Evolutionary conservation across 768 basidiomycete species (phyloP).

Genomic region (Lentinula lateritia): DNA sequence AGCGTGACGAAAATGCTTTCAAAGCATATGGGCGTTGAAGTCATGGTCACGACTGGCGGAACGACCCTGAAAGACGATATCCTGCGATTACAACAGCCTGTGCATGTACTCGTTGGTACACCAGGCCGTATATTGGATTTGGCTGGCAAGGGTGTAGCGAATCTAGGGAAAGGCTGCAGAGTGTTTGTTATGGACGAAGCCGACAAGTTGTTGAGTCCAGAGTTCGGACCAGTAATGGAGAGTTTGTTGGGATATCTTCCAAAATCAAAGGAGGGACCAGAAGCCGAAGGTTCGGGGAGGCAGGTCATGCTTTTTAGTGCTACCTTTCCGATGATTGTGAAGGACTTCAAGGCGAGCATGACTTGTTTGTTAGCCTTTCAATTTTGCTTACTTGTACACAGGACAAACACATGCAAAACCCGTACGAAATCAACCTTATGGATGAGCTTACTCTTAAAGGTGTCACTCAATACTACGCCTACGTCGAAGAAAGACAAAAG

Average conservation of each 20-base stretch:
- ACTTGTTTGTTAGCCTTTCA: background rate
- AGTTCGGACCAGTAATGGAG: conserved; percentile 99
- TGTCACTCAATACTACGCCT: conserved; percentile 99
- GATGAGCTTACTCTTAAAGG: conserved; percentile 97
- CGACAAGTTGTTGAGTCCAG: conserved; percentile 94
- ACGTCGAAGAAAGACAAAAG: conserved; percentile 98
- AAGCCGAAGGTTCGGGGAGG: conserved; percentile 23
- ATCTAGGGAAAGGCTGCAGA: conserved; percentile 80
- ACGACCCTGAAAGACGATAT: conserved; percentile 99
- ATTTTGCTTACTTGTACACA: conserved; percentile 21
- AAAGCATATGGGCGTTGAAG: conserved; percentile 91
- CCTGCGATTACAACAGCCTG: conserved; percentile 79
- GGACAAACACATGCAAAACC: conserved; percentile 95
- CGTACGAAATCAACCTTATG: conserved; percentile 99
- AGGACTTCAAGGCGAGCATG: conserved; percentile 86
- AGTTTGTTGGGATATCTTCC: conserved; percentile 86
- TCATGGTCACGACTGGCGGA: conserved; percentile 99
- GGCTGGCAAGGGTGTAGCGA: conserved; percentile 88
- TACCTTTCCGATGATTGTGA: conserved; percentile 98
- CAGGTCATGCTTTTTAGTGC: conserved; percentile 99
- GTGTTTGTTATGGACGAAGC: conserved; percentile 99
- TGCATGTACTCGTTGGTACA: conserved; percentile 96
- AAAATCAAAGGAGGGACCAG: conserved; percentile 27
- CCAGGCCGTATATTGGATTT: conserved; percentile 95
- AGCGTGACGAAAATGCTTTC: conserved; percentile 98